A percentile compares a stretch with the other conserved stretches of the same genome.
Evolutionary conservation across 2,329 filamentous ascomycete species (phyloP).

Genomic region (Aschersonia sp.): DNA sequence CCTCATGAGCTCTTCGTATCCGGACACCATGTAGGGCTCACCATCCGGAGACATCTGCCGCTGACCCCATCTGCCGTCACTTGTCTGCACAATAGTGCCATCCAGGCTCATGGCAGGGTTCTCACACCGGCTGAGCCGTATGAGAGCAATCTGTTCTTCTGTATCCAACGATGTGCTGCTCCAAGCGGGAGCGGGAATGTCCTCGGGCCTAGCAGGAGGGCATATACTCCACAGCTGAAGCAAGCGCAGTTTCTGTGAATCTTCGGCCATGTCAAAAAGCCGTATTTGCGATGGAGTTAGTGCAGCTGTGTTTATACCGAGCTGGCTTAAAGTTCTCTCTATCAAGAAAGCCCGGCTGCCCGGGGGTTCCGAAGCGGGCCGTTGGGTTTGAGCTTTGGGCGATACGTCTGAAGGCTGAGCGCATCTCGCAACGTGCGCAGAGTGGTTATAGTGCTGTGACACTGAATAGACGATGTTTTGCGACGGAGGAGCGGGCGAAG

Average conservation of each 20-base stretch:
- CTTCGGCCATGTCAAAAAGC: slow-evolving; percentile 63
- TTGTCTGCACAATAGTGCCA: slow-evolving; percentile 34
- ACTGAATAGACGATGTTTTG: slow-evolving; percentile 53
- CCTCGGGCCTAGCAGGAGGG: slow-evolving; percentile 45
- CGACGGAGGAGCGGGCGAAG: slow-evolving; percentile 11
- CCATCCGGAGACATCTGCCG: slow-evolving; percentile 26
- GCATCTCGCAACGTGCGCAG: slow-evolving; percentile 40
- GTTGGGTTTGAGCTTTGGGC: slow-evolving; percentile 20
- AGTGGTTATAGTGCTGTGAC: slow-evolving; percentile 75
- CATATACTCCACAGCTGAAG: slow-evolving; percentile 78
- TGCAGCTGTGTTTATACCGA: slow-evolving; percentile 54
- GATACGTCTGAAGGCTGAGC: slow-evolving; percentile 12
- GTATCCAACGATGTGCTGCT: slow-evolving; percentile 38
- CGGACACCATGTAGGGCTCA: slow-evolving; percentile 74
- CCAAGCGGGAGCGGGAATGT: slow-evolving; percentile 39
- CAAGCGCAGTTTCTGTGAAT: slow-evolving; percentile 57
- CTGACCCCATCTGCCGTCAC: slow-evolving; percentile 37
- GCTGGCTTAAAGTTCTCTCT: slow-evolving; percentile 44
- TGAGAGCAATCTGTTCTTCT: slow-evolving; percentile 42
- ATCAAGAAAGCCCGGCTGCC: slow-evolving; percentile 33
- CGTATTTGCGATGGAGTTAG: slow-evolving; percentile 63
- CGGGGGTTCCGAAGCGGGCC: slow-evolving; percentile 35
- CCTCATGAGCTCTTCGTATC: slow-evolving; percentile 58
- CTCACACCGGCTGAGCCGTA: slow-evolving; percentile 41
- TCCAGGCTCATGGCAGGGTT: slow-evolving; percentile 36